Conservation (phyloP, 1,284 basidiomycete species). For the Trichosporon sp. region DNA sequence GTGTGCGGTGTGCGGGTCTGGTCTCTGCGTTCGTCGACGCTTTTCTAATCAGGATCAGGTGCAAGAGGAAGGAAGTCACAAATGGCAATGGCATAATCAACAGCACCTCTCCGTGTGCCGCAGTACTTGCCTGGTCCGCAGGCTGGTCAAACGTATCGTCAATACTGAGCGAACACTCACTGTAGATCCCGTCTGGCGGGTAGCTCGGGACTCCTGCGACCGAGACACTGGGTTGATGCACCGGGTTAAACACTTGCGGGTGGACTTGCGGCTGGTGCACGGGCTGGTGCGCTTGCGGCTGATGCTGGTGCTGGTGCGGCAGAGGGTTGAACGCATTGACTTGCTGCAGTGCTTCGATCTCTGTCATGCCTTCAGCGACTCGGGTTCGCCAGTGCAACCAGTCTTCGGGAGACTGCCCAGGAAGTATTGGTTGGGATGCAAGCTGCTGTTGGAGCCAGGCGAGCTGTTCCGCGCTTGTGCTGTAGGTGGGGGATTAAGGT, state of each 20-base stretch:
- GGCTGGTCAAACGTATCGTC: neutral
- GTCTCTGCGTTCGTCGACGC: constrained; percentile 4
- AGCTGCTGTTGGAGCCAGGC: constrained; percentile 30
- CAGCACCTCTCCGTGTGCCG: constrained; percentile 3
- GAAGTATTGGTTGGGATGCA: constrained; percentile 14
- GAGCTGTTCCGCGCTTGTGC: constrained; percentile 16
- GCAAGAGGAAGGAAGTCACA: constrained; percentile 1
- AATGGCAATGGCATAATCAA: constrained; percentile 6
- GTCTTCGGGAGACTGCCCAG: constrained; percentile 23
- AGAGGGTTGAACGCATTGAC: neutral
- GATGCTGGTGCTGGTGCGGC: neutral
- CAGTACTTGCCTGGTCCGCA: constrained; percentile 1
- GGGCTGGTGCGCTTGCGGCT: neutral
- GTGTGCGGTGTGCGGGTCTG: neutral
- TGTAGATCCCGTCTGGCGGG: neutral
- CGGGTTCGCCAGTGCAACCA: constrained; percentile 29
- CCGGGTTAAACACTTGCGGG: neutral
- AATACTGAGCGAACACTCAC: neutral
- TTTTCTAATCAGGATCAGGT: neutral
- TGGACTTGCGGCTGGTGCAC: neutral
- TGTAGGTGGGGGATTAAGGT: neutral
- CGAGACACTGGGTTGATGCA: neutral
- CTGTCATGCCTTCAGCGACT: constrained; percentile 26
- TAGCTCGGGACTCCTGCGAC: neutral
- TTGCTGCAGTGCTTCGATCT: constrained; percentile 20